A percentile compares a stretch with the other conserved stretches of the same genome.
These are phyloP conservation scores for Pulveroboletus sp. DNA, from an alignment of 768 basidiomycete genomes.

Conservation along the genomic window DNA sequence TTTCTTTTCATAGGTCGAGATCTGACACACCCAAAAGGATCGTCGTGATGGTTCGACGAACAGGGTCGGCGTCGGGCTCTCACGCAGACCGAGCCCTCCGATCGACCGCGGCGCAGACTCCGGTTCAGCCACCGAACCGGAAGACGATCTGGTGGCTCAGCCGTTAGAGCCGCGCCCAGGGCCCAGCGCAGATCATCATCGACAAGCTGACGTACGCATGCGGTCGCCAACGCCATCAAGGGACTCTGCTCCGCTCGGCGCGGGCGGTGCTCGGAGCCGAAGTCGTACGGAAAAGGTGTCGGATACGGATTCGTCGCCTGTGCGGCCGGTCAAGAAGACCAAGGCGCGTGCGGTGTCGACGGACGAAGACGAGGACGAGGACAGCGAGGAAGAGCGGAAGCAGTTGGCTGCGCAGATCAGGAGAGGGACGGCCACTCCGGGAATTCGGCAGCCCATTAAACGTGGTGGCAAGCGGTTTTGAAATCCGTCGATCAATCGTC, in stretches of 20 bases:
- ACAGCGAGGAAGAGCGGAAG: conserved; percentile 55
- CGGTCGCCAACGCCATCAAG: conserved; percentile 21
- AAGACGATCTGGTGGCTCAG: conserved; percentile 13
- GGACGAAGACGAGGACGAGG: conserved; percentile 61
- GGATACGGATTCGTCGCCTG: conserved; percentile 54
- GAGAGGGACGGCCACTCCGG: conserved; percentile 41
- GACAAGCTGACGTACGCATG: conserved; percentile 13
- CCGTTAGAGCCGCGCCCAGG: neutral
- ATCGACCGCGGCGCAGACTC: conserved; percentile 12
- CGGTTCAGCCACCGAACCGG: conserved; percentile 31
- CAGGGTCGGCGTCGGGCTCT: neutral
- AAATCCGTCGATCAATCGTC: no score
- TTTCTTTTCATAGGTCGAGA: conserved; percentile 3
- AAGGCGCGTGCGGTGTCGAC: conserved; percentile 38
- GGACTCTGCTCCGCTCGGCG: conserved; percentile 2
- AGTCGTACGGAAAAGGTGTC: conserved; percentile 26
- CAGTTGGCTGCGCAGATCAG: conserved; percentile 40
- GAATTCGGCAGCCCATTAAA: conserved; percentile 70
- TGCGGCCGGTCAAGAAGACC: conserved; percentile 45
- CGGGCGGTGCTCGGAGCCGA: conserved; percentile 21
- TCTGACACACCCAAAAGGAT: conserved; percentile 19
- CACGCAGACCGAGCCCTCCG: conserved; percentile 12
- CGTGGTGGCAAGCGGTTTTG: conserved; percentile 73
- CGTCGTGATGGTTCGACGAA: neutral
- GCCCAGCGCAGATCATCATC: conserved; percentile 12